Evolutionary conservation across 805 yeast genomes (phyloP).

Genomic region (Wickerhamomyces silvicola): DNA sequence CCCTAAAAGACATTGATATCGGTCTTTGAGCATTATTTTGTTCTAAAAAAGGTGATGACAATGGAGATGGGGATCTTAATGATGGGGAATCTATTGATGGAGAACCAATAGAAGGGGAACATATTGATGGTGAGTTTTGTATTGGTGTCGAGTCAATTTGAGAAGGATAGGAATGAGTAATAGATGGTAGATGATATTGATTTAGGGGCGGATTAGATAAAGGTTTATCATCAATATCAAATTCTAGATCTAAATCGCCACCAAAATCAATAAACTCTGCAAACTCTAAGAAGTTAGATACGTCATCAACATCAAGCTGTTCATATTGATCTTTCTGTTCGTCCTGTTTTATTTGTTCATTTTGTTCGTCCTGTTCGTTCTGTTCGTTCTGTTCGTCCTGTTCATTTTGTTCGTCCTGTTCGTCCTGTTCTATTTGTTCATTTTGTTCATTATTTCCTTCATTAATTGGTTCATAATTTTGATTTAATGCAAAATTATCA

Average conservation of each 20-base stretch:
- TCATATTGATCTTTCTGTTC: too few relatives aligned
- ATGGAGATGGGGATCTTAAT: constrained; percentile 7
- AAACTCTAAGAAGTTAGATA: constrained; percentile 37
- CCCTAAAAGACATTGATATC: constrained; percentile 50
- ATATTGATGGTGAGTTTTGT: background rate
- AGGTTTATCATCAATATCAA: constrained; percentile 19
- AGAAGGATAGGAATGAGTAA: constrained; percentile 1
- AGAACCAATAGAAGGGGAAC: background rate
- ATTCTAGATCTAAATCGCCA: constrained; percentile 31
- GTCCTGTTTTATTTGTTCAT: too few relatives aligned
- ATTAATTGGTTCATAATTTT: constrained; percentile 3
- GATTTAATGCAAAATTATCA: constrained; percentile 8
- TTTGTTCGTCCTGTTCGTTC: too few relatives aligned
- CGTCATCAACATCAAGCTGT: constrained; percentile 29
- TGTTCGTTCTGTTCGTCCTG: too few relatives aligned
- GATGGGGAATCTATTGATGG: constrained; percentile 3
- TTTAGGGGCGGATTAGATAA: constrained; percentile 14
- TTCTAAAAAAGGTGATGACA: constrained; percentile 19
- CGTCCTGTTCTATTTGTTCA: background rate
- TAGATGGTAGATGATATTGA: constrained; percentile 2
- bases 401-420: too few relatives aligned
- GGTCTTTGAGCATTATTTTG: constrained; percentile 23
- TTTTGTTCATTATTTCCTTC: too few relatives aligned
- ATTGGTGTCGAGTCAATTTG: constrained; percentile 1
- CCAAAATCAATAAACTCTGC: constrained; percentile 41